Conservation (phyloP, 2,329 filamentous ascomycete genomes). For the Emmonsiellopsis sp. region DNA sequence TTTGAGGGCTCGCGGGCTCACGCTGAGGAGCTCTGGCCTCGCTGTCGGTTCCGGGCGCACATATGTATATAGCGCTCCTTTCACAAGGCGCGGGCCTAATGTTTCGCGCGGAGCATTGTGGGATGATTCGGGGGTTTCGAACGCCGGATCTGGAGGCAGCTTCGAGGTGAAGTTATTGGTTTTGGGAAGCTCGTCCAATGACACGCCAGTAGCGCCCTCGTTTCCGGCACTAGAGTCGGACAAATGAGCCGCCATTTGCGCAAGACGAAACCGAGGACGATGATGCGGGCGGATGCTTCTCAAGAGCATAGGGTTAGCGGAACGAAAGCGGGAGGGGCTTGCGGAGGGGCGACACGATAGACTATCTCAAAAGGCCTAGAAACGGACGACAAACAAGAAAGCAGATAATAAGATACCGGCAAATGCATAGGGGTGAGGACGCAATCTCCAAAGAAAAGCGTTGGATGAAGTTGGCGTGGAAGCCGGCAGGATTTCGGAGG, state of each 20-base stretch:
- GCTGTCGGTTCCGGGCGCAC: constrained; percentile 68
- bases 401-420: neutral
- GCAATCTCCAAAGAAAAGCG: no score
- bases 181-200: constrained; percentile 48
- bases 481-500: no score
- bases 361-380: neutral
- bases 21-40: constrained; percentile 68
- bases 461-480: no score
- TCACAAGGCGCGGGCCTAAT: constrained; percentile 74
- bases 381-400: neutral
- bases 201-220: constrained; percentile 15
- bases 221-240: constrained; percentile 2
- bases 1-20: constrained; percentile 67
- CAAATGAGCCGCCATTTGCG: constrained; percentile 11
- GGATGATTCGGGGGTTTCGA: constrained; percentile 70
- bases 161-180: constrained; percentile 55
- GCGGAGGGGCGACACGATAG: neutral
- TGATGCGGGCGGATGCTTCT: constrained; percentile 2
- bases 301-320: constrained; percentile 7
- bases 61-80: constrained; percentile 78
- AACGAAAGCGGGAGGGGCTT: neutral
- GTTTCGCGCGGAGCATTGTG: constrained; percentile 69
- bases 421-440: no score
- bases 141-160: constrained; percentile 66
- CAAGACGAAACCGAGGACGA: constrained; percentile 5